These are phyloP conservation scores for Camellia sinensis DNA, from an alignment of 148 eudicot species.

Conservation along the genomic window DNA sequence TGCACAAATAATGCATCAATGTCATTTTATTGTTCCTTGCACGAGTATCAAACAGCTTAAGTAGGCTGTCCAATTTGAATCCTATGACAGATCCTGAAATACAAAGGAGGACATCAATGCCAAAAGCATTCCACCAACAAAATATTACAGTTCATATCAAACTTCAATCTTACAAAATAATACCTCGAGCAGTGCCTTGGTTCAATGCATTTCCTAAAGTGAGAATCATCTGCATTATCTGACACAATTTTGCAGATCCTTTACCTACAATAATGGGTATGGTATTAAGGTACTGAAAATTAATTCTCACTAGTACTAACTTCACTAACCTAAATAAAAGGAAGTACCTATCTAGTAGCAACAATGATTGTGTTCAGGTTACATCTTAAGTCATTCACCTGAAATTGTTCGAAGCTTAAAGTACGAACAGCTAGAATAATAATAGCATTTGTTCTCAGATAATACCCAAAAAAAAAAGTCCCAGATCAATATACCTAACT, in stretches of 20 bases:
- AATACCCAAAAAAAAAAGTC: slow-evolving; percentile 1
- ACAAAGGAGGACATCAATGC: slow-evolving; percentile 8
- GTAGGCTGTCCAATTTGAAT: slow-evolving; percentile 96
- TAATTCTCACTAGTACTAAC: background rate
- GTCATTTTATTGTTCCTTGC: slow-evolving; percentile 97
- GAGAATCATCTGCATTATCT: slow-evolving; percentile 94
- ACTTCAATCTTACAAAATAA: slow-evolving; percentile 7
- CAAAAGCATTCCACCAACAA: slow-evolving; percentile 10
- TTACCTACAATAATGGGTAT: slow-evolving; percentile 57
- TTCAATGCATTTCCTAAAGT: slow-evolving; percentile 96
- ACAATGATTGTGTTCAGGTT: slow-evolving; percentile 77
- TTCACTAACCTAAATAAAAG: background rate
- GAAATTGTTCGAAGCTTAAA: slow-evolving; percentile 12
- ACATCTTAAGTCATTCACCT: slow-evolving; percentile 75
- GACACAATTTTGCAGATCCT: slow-evolving; percentile 80
- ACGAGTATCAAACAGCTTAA: slow-evolving; percentile 95
- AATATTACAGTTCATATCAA: slow-evolving; percentile 3
- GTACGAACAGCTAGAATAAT: background rate
- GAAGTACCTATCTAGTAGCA: slow-evolving; percentile 78
- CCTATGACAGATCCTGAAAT: slow-evolving; percentile 90
- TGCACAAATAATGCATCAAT: slow-evolving; percentile 94
- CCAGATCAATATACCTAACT: slow-evolving; percentile 54
- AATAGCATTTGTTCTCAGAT: background rate
- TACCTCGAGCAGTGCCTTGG: slow-evolving; percentile 99
- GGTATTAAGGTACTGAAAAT: background rate